Conservation (phyloP, 306 rosid species). For the Fragaria iinumae region DNA sequence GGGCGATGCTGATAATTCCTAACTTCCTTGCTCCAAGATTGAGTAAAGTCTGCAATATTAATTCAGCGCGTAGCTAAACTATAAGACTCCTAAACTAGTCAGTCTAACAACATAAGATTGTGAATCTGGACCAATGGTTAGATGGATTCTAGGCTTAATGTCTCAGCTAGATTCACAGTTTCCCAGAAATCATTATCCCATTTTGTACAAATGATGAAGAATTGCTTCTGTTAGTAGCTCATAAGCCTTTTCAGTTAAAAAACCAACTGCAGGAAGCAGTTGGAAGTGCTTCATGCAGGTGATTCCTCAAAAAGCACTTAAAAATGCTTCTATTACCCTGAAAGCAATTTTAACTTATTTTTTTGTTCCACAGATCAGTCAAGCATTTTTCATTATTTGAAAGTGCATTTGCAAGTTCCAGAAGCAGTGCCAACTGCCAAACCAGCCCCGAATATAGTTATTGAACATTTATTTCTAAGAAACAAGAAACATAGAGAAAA, state of each 20-base stretch:
- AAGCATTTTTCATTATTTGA: background rate
- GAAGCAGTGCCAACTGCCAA: background rate
- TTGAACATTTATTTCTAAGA: background rate
- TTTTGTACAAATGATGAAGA: background rate
- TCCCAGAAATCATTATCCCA: background rate
- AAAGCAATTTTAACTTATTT: background rate
- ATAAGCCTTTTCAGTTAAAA: background rate
- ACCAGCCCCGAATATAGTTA: background rate
- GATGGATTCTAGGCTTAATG: background rate
- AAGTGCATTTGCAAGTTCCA: background rate
- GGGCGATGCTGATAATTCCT: conserved; percentile 24
- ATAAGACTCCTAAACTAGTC: background rate
- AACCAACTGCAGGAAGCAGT: background rate
- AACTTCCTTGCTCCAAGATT: conserved; percentile 31
- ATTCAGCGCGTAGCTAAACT: background rate
- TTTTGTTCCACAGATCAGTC: background rate
- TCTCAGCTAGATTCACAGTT: background rate
- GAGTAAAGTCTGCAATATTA: conserved; percentile 22
- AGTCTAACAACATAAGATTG: background rate
- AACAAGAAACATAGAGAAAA: background rate
- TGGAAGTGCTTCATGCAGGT: background rate
- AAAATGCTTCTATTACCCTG: background rate
- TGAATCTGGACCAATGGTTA: background rate
- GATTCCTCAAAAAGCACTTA: too few species aligned
- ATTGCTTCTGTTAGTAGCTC: too few species aligned